These are phyloP conservation scores for Globisporangium middletonii DNA, from an alignment of 352 stramenopile genomes.

Conservation along the genomic window DNA sequence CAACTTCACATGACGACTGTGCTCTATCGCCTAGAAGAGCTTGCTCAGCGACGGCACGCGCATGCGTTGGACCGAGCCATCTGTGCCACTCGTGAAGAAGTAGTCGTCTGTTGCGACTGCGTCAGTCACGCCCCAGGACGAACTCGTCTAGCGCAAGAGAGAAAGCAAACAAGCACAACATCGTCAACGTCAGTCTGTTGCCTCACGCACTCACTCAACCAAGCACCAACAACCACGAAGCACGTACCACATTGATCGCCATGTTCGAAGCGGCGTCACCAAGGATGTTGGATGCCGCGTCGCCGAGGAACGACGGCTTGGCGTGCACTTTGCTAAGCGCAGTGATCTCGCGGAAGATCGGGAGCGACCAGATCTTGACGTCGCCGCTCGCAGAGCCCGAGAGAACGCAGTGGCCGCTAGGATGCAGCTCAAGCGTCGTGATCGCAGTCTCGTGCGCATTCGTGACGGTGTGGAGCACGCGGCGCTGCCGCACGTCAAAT, in stretches of 20 bases:
- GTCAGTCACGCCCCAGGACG: conserved; percentile 80
- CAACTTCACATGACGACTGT: too few species aligned
- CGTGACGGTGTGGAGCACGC: conserved; percentile 79
- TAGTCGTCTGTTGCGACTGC: conserved; percentile 69
- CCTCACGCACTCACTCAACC: neutral
- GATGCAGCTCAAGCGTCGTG: conserved; percentile 74
- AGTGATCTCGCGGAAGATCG: conserved; percentile 78
- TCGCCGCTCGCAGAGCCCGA: conserved; percentile 79
- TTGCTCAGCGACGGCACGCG: conserved; percentile 42
- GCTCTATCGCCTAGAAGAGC: conserved; percentile 5
- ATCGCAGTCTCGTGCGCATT: conserved; percentile 83
- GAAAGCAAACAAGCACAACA: neutral
- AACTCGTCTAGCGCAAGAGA: conserved; percentile 51
- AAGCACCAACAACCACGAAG: neutral
- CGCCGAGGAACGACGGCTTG: conserved; percentile 75
- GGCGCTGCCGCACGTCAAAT: conserved; percentile 84
- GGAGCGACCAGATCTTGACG: conserved; percentile 86
- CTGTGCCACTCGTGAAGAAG: conserved; percentile 82
- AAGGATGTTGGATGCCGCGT: conserved; percentile 70
- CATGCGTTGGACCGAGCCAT: conserved; percentile 77
- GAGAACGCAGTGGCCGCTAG: conserved; percentile 72
- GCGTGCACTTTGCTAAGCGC: conserved; percentile 68
- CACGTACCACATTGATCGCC: conserved; percentile 76
- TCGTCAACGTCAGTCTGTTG: neutral
- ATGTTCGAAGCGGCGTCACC: conserved; percentile 80